Evolutionary conservation across 148 eudicot genomes (phyloP), one percentile per base, ranked within the genome.

Genomic region (Silene latifolia): DNA sequence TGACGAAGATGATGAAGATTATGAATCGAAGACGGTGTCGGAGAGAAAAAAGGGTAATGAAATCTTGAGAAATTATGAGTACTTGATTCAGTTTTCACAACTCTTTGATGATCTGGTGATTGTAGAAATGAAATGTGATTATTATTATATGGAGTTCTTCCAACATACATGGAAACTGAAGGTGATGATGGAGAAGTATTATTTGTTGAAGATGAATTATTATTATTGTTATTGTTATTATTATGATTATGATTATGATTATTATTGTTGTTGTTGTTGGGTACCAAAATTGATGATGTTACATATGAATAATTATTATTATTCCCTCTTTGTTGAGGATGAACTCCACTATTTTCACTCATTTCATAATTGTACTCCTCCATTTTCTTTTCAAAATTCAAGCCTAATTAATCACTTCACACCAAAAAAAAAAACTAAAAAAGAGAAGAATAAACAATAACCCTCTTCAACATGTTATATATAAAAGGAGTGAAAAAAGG

Each of bases 261-360:
- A 14, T 39, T 39, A 6, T 39, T 13, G 18, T 51, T 51, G 24
- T 58, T 35, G 11, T 72, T 72, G 18, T 32, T 75, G 4, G 79
- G 76, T 39, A 56, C 72, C 60, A 80, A 71, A 71, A 75, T 80
- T 39, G 82, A 75, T 19, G 82, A 80, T 3, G 82, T 80, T 71
- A 80, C 79, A 76, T 80, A 80, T 25, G 79, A 71, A 27, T 71
- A 80, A 64, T 72, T 59, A 25, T 53, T 48, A 59, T 61, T 58
- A 23, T 65, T 62, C 25, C 78, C 76, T 74, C 65, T 69, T 56
- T 66, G 77, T 12, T 74, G 70, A n/a, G 68, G 74, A 62, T 78
- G 82, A 14, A 39, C 68, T 73, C 69, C 81, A 73, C 69, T 73
- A 19, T 67, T 78, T 24, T 78, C 81, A 15, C 77, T 69, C 69